phyloP scores from a whole-genome alignment of 1,284 basidiomycete genomes.

The Cutaneotrichosporon spelunceum region DNA sequence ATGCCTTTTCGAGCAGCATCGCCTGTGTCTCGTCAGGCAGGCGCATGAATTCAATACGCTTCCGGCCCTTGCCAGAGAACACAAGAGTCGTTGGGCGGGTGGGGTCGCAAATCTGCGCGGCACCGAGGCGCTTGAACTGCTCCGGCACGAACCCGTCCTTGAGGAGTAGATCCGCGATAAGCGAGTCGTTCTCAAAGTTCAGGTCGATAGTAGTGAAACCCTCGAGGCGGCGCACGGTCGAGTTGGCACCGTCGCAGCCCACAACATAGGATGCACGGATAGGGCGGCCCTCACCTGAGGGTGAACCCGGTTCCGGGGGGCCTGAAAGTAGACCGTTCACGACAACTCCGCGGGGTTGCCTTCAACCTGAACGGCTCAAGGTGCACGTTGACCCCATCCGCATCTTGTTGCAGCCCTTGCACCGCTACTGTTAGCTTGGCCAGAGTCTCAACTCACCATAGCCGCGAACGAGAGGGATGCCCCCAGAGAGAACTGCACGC shows the following conservation, averaged over 20 bases:
- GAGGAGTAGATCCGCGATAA: constrained; percentile 23
- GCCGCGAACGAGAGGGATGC: constrained; percentile 12
- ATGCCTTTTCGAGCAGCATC: constrained; percentile 16
- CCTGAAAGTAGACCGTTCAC: constrained; percentile 4
- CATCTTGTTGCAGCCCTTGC: background rate
- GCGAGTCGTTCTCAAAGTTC: constrained; percentile 29
- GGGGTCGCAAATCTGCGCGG: constrained; percentile 28
- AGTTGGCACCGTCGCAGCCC: constrained; percentile 30
- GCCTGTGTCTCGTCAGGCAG: constrained; percentile 19
- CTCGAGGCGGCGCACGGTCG: constrained; percentile 22
- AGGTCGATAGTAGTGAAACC: constrained; percentile 17
- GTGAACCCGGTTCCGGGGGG: background rate
- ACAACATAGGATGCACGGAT: constrained; percentile 22
- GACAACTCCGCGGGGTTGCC: constrained; percentile 3
- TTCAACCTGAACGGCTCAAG: constrained; percentile 8
- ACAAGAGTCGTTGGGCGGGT: constrained; percentile 25
- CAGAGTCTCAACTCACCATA: constrained; percentile 2
- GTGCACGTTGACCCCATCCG: constrained; percentile 2
- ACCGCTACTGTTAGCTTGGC: constrained; percentile 5
- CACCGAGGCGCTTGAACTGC: background rate
- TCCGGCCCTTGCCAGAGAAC: constrained; percentile 20
- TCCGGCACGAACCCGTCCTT: constrained; percentile 15
- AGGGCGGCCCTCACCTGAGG: background rate
- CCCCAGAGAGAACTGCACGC: constrained; percentile 8
- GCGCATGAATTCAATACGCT: constrained; percentile 29